Percentiles rank a stretch among this genome's conserved stretches.
These are phyloP conservation scores for Curvularia eragrostidis DNA, from an alignment of 2,329 filamentous ascomycete species.

Conservation along the genomic window DNA sequence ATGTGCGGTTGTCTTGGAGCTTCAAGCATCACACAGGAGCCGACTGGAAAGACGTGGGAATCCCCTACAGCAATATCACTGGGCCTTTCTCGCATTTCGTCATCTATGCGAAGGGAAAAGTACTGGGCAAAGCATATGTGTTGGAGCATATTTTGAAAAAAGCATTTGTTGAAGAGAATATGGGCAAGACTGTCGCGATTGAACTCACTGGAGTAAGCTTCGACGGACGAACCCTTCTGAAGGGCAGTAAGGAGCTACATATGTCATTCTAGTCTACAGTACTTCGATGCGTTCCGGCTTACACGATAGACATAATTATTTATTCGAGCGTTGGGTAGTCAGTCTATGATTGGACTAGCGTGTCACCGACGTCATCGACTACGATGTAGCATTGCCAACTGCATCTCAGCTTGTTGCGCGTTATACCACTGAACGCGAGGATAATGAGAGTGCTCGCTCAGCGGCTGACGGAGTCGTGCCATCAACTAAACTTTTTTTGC, in stretches of 20 bases:
- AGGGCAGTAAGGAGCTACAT: neutral
- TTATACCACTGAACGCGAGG: neutral
- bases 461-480: neutral
- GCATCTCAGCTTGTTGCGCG: neutral
- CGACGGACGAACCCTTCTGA: neutral
- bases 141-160: conserved; percentile 32
- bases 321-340: neutral
- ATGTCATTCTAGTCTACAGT: neutral
- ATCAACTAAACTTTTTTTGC: neutral
- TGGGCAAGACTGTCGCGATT: neutral
- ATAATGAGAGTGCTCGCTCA: conserved; percentile 5
- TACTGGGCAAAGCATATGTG: conserved; percentile 40
- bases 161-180: conserved; percentile 15
- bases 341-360: conserved; percentile 7
- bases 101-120: conserved; percentile 30
- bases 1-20: conserved; percentile 39
- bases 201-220: conserved; percentile 10
- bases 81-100: conserved; percentile 46
- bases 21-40: conserved; percentile 4
- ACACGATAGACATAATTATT: neutral
- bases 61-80: conserved; percentile 44
- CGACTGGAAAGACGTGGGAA: neutral
- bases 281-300: neutral
- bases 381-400: neutral
- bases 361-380: conserved; percentile 15